Conservation (phyloP, 2,329 filamentous ascomycete species). For the Sclerotinia glacialis region DNA sequence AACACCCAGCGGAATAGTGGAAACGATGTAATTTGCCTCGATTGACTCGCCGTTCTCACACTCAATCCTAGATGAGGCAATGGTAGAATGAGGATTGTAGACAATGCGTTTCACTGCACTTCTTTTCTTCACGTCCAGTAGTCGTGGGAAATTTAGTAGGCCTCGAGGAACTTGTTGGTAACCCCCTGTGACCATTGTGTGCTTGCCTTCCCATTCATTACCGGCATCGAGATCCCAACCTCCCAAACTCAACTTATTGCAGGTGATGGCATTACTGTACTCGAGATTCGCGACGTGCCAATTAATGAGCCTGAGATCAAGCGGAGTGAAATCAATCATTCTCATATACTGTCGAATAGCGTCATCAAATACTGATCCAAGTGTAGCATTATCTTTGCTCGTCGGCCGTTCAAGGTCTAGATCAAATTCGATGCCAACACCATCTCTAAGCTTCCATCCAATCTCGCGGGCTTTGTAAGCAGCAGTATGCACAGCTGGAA, state of each 20-base stretch:
- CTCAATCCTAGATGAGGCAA: slow-evolving; percentile 58
- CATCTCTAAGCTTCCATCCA: slow-evolving; percentile 75
- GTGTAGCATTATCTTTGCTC: slow-evolving; percentile 60
- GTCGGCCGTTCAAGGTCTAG: slow-evolving; percentile 69
- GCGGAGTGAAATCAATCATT: slow-evolving; percentile 77
- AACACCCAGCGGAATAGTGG: slow-evolving; percentile 86
- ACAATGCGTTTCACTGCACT: slow-evolving; percentile 69
- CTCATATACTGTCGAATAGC: slow-evolving; percentile 84
- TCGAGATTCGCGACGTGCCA: slow-evolving; percentile 99
- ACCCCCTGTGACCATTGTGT: slow-evolving; percentile 87
- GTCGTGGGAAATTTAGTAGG: slow-evolving; percentile 71
- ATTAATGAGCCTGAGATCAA: slow-evolving; percentile 87
- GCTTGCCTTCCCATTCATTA: slow-evolving; percentile 94
- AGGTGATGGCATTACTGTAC: slow-evolving; percentile 91
- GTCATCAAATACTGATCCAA: slow-evolving; percentile 89
- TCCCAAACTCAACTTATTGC: slow-evolving; percentile 80
- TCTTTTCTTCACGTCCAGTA: slow-evolving; percentile 73
- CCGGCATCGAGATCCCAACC: slow-evolving; percentile 97
- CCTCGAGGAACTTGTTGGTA: slow-evolving; percentile 93
- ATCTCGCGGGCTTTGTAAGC: slow-evolving; percentile 74
- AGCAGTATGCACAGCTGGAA: slow-evolving; percentile 67
- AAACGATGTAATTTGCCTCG: slow-evolving; percentile 86
- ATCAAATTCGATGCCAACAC: slow-evolving; percentile 60
- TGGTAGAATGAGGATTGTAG: slow-evolving; percentile 53
- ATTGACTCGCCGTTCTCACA: slow-evolving; percentile 75